Percentiles rank a stretch among this genome's conserved stretches.
Conservation (phyloP, 495 filamentous ascomycete genomes). For the Neurospora terricola region DNA sequence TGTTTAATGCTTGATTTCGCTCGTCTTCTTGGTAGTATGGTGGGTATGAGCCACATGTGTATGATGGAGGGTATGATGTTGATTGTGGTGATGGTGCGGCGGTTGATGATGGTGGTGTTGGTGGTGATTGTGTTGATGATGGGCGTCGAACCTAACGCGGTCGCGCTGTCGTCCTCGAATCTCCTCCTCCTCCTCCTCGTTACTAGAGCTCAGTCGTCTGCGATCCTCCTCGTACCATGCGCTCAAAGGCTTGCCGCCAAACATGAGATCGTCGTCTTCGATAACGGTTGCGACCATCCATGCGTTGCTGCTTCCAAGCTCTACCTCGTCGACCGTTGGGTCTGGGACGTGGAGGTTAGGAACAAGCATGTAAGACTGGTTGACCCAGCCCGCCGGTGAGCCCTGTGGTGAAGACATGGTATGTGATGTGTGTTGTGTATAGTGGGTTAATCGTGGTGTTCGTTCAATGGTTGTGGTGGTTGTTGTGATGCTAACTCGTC, state of each 20-base stretch:
- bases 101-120: conserved; percentile 6
- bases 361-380: conserved; percentile 28
- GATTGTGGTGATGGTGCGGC: conserved; percentile 6
- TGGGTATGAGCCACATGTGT: background rate
- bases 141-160: conserved; percentile 9
- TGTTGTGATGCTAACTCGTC: background rate
- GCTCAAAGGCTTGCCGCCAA: conserved; percentile 46
- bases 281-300: conserved; percentile 46
- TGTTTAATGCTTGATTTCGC: conserved; percentile 6
- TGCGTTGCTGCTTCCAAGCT: conserved; percentile 21
- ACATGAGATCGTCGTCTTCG: conserved; percentile 48
- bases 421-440: background rate
- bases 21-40: conserved; percentile 8
- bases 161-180: conserved; percentile 33
- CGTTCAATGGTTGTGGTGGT: background rate
- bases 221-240: conserved; percentile 47
- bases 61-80: conserved; percentile 1
- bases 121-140: conserved; percentile 6
- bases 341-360: conserved; percentile 25
- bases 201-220: conserved; percentile 19
- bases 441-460: background rate
- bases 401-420: conserved; percentile 20
- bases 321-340: conserved; percentile 23
- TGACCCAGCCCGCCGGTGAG: conserved; percentile 10
- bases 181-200: conserved; percentile 34